Base-by-base conservation (phyloP, 1,284 basidiomycete genomes). In the Sparassis latifolia region DNA sequence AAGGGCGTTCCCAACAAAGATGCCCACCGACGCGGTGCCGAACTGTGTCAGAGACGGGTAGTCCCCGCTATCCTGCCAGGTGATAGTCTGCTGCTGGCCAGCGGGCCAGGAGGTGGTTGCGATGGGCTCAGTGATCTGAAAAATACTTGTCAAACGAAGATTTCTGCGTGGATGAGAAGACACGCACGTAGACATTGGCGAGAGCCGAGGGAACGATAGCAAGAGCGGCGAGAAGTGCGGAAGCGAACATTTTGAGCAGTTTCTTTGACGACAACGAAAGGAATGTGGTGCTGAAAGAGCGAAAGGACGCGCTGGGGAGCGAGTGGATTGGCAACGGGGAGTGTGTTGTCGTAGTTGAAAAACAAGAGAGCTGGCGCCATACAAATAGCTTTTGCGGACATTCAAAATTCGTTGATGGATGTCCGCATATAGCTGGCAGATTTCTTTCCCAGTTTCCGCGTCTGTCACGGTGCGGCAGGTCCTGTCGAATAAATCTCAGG, bases 41-140 rank as follows among this genome's bases (percentile, higher is more conserved):
- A 89, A 86, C 1, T 73, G 59, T 27, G 66, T 57, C 38, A 92
- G 76, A 30, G 71, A 60, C 4, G 89, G 86, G 0, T 73, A 33
- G 0, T 54, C 54, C 49, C 78, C 77, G 56, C 82, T 74, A 53
- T 92, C 89, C 54, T 78, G 66, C 92, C 92, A 94, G 44, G 61
- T 67, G 54, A 94, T 67, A 31, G 72, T 80, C 43, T 79, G 71
- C 2, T 64, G 57, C 61, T 83, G 71, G 33, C 88, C 89, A 52
- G 75, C 86, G n/a, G 71, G 63, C 62, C 77, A 82, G 7, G 61
- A 69, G 10, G 80, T 77, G 0, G 71, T 52, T 5, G 73, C 71
- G 30, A 80, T 73, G 5, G 89, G 88, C 4, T 64, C 55, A 9
- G 84, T 90, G 37, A 82, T 65, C 86, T 90, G 30, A 20, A 20